Evolutionary conservation across 2,329 filamentous ascomycete genomes (phyloP).

Genomic region (Aaosphaeria arxii): DNA sequence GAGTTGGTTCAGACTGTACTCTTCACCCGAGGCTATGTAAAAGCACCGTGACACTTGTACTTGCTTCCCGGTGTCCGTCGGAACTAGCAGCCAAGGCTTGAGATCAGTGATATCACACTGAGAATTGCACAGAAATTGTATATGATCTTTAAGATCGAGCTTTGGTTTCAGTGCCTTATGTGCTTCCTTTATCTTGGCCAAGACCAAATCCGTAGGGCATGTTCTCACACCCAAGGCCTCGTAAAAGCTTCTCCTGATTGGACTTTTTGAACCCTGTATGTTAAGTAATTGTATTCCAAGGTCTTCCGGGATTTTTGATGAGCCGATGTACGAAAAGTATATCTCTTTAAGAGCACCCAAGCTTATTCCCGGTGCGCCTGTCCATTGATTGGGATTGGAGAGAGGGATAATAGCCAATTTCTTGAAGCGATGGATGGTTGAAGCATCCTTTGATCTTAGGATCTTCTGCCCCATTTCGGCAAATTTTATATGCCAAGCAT

Average conservation of each 20-base stretch:
- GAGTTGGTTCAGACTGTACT: too few relatives aligned
- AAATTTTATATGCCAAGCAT: slow-evolving; percentile 14
- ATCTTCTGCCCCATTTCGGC: slow-evolving; percentile 2
- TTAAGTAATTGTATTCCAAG: slow-evolving; percentile 9
- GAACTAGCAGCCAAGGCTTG: too few relatives aligned
- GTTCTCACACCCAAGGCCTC: slow-evolving; percentile 12
- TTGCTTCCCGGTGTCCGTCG: too few relatives aligned
- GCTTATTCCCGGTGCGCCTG: slow-evolving; percentile 5
- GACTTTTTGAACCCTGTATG: slow-evolving; percentile 2
- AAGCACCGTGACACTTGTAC: too few relatives aligned
- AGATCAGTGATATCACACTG: too few relatives aligned
- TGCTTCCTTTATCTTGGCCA: too few relatives aligned
- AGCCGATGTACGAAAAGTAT: slow-evolving; percentile 11
- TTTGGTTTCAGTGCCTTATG: too few relatives aligned
- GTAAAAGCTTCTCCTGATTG: slow-evolving; percentile 9
- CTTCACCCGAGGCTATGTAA: too few relatives aligned
- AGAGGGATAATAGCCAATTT: slow-evolving; percentile 14
- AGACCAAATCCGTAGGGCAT: slow-evolving; percentile 1
- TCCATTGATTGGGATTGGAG: slow-evolving; percentile 6
- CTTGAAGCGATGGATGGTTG: background rate
- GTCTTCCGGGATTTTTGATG: slow-evolving; percentile 7
- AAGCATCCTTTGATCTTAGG: background rate
- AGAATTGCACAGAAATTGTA: too few relatives aligned
- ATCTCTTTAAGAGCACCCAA: slow-evolving; percentile 3
- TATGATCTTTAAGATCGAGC: too few relatives aligned